Evolutionary conservation across 1,284 basidiomycete genomes (phyloP), one percentile per base, ranked within the genome.

Genomic region (Vanrija pseudolonga): DNA sequence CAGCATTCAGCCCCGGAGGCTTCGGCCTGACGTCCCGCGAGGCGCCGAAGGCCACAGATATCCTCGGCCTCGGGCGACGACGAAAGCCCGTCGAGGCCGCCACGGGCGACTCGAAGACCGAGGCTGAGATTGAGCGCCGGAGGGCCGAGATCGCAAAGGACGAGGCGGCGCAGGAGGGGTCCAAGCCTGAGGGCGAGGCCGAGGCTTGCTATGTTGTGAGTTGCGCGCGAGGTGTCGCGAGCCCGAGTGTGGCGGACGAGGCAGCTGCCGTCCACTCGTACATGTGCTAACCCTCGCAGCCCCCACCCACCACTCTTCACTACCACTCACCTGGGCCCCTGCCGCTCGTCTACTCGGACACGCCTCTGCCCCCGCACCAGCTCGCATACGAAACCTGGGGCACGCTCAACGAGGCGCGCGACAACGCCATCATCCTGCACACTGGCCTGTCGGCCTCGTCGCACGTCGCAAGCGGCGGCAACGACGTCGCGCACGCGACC

Each of bases 331-430:
- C 76, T 0, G 65, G 75, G 1, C 83, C 88, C 0, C 80, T 97
- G 23, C 80, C 82, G 0, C 82, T 98, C 14, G 80, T 85, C 14
- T 97, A 98, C 77, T 82, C 81, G 45, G 79, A 85, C 0, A 73
- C 81, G 0, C 78, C 85, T 1, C 80, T 98, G 0, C 85, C 89
- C 0, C 78, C 83, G 17, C 90, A 64, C 57, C 59, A 64, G 26
- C 67, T 98, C 51, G 96, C 96, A 0, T 98, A 98, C 81, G 95
- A 98, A 78, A 93, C 95, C 0, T 98, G 96, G 96, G 95, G 95
- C 2, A 84, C 82, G 2, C 85, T 98, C 52, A 90, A 90, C 28
- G 80, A 85, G 0, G 71, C 79, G 8, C 83, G 81, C 41, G 87
- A 90, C 74, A 98, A 99, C 71, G 94, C 84, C 48, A 94, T 99